phyloP scores from a whole-genome alignment of 208 protist species.

The Leishmania amazonensis region DNA sequence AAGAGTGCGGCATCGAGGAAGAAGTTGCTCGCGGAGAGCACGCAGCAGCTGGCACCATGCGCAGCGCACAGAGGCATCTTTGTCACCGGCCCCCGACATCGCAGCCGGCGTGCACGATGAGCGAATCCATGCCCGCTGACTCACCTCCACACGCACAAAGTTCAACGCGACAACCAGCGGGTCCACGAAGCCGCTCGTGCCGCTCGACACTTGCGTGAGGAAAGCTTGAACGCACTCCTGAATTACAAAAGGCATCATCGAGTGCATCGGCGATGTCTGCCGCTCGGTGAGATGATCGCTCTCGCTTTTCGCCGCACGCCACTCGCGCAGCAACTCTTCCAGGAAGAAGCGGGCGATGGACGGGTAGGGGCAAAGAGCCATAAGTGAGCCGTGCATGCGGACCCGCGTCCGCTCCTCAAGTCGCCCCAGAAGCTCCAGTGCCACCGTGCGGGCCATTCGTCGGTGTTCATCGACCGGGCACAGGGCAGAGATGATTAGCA shows the following conservation, averaged over 20 bases:
- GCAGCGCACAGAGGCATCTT: not conserved
- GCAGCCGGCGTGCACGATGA: not conserved
- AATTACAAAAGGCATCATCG: constrained; percentile 38
- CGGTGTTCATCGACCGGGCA: constrained; percentile 50
- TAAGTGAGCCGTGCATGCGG: constrained; percentile 55
- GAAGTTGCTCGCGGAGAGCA: constrained; percentile 1
- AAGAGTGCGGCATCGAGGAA: constrained; percentile 21
- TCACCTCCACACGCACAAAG: constrained; percentile 50
- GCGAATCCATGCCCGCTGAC: constrained; percentile 7
- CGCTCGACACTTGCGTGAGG: constrained; percentile 30
- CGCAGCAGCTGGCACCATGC: constrained; percentile 11
- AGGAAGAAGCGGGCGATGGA: constrained; percentile 71
- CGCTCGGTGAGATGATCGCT: not conserved
- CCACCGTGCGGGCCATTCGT: constrained; percentile 28
- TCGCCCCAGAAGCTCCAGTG: constrained; percentile 43
- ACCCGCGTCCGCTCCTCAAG: constrained; percentile 46
- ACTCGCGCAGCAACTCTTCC: constrained; percentile 46
- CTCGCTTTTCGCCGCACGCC: constrained; percentile 19
- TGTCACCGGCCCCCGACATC: not conserved
- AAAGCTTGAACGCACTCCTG: constrained; percentile 43
- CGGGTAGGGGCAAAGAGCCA: constrained; percentile 67
- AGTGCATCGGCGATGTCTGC: constrained; percentile 11
- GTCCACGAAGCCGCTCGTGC: constrained; percentile 65
- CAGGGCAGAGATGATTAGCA: constrained; percentile 54
- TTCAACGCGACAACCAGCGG: constrained; percentile 70